phyloP scores from a whole-genome alignment of 176 grass and related monocot species.

The Bromus sterilis region DNA sequence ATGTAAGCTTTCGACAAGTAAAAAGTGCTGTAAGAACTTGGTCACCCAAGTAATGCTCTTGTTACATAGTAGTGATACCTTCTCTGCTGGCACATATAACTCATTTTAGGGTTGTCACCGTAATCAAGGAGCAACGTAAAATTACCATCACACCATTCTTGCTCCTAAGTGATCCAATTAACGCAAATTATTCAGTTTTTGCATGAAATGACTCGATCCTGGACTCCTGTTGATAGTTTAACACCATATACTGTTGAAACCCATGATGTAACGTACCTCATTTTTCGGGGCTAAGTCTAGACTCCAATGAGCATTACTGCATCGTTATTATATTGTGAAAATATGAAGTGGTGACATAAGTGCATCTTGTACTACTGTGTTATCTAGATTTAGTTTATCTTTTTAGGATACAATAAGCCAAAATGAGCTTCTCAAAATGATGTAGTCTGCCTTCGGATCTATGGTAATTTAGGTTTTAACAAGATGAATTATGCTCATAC shows the following conservation, averaged over 20 bases:
- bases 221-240: no score
- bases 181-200: neutral
- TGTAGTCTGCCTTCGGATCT: neutral
- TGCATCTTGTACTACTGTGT: neutral
- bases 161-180: neutral
- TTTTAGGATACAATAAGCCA: neutral
- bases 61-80: neutral
- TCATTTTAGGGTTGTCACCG: no score
- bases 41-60: neutral
- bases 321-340: neutral
- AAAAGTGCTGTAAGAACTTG: neutral
- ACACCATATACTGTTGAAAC: no score
- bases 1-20: neutral
- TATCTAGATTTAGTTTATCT: neutral
- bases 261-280: no score
- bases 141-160: no score
- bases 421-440: neutral
- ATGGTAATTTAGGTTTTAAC: neutral
- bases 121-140: no score
- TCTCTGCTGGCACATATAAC: neutral
- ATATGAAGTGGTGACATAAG: neutral
- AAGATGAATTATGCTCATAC: neutral
- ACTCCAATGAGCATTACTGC: neutral
- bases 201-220: neutral
- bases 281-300: neutral